Base-by-base conservation (phyloP, 148 eudicot species). In the Chenopodium album region DNA sequence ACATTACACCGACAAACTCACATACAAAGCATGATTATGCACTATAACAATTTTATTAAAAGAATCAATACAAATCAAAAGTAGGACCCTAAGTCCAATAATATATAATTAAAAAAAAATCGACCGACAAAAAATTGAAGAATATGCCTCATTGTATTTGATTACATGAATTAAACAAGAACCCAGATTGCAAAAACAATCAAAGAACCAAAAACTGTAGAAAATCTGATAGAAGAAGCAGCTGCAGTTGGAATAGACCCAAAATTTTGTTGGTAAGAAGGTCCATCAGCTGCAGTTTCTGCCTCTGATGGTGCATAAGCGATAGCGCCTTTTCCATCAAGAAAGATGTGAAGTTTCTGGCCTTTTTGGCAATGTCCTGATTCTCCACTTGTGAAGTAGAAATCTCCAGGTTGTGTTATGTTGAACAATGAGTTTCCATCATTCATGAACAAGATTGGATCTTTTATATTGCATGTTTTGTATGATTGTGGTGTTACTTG, bases 351-450 rank as follows among this genome's bases (percentile, higher is more conserved):
- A 47, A 96, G 93, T 73, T 96, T 96, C 76, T 96, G 95, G 10
- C 86, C 89, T 78, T 92, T 96, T 14, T 79, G 31, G 32, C 98
- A 96, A 63, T 89, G 92, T 1, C 94, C 93, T 7, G 71, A 8
- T 22, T 77, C 91, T 16, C 94, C 98, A 78, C 98, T 96, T 10
- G 89, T 96, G 91, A 96, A 96, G 90, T 90, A 96, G 41, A 80
- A 96, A 9, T 87, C 85, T 8, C 93, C 98, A 0, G 88, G 67
- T 20, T 80, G 54, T 7, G 95, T 92, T 54, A 94, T 85, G 87
- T 91, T 92, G 85, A 91, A 96, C 26, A 96, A 73, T 0, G 98
- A 92, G 41, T 94, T 96, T 9, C 99, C 99, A 85, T 92, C 85
- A 75, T 94, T 91, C 94, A 94, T 90, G 64, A 26, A 62, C 92